Evolutionary conservation across 805 yeast genomes (phyloP).

Genomic region (Isabelozyma gotoi): DNA sequence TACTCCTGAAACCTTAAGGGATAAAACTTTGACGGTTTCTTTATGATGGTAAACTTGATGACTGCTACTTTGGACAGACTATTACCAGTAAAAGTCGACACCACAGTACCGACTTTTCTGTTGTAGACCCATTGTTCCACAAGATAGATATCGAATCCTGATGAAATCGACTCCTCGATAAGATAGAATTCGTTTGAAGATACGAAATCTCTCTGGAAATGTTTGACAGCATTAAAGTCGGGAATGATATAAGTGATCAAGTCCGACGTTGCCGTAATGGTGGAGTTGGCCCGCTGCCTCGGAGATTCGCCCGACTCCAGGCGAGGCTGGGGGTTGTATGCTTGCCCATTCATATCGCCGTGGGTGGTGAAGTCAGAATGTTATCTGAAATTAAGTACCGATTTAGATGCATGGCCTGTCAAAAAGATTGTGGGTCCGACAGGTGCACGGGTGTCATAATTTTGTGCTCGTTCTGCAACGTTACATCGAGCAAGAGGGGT

Average conservation of each 20-base stretch:
- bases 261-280: constrained; percentile 8
- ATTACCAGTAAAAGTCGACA: constrained; percentile 87
- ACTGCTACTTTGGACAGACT: constrained; percentile 61
- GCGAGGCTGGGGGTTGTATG: background rate
- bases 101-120: constrained; percentile 62
- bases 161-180: constrained; percentile 46
- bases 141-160: constrained; percentile 85
- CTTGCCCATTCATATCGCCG: background rate
- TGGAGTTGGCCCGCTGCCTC: background rate
- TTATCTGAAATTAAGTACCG: no score
- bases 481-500: background rate
- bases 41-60: constrained; percentile 53
- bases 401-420: background rate
- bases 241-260: constrained; percentile 49
- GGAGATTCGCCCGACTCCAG: background rate
- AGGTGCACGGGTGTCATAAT: background rate
- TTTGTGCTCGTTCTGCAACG: no score
- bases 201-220: constrained; percentile 41
- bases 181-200: constrained; percentile 34
- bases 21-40: constrained; percentile 47
- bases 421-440: background rate
- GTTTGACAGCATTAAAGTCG: constrained; percentile 54
- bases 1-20: constrained; percentile 55
- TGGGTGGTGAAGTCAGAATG: background rate
- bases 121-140: constrained; percentile 94